Conservation (phyloP, 331 rosid genomes). For the Stylosanthes scabra region DNA sequence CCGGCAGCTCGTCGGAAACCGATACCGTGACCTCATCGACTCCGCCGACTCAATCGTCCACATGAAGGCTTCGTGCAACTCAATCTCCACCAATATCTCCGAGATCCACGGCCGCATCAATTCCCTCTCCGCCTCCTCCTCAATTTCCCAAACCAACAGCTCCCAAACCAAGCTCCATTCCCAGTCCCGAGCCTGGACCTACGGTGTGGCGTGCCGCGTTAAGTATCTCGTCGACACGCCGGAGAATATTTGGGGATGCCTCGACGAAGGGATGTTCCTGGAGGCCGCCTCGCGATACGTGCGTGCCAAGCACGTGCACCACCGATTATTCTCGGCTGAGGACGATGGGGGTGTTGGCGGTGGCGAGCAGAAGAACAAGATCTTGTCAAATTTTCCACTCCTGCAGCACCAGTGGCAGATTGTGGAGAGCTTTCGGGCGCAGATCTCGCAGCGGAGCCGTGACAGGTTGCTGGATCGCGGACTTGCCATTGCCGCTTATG, state of each 20-base stretch:
- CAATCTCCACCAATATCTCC: constrained; percentile 76
- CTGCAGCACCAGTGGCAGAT: constrained; percentile 99
- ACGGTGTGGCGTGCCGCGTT: constrained; percentile 84
- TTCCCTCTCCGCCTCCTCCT: constrained; percentile 57
- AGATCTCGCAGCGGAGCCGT: constrained; percentile 94
- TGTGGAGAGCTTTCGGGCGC: constrained; percentile 85
- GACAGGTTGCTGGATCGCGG: constrained; percentile 80
- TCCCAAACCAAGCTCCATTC: constrained; percentile 45
- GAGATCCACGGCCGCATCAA: constrained; percentile 62
- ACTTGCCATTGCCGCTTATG: constrained; percentile 60
- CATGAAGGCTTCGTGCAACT: constrained; percentile 72
- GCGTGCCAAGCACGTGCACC: constrained; percentile 82
- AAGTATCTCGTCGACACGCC: constrained; percentile 94
- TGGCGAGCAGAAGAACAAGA: constrained; percentile 45
- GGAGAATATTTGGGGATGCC: constrained; percentile 96
- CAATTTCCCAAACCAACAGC: constrained; percentile 18
- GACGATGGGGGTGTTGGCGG: constrained; percentile 37
- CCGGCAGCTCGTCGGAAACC: constrained; percentile 94
- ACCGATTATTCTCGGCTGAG: constrained; percentile 43
- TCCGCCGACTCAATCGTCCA: constrained; percentile 93
- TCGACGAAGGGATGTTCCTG: constrained; percentile 92
- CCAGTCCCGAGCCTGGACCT: constrained; percentile 63
- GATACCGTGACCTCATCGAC: constrained; percentile 98
- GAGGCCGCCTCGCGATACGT: constrained; percentile 85
- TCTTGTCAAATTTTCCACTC: constrained; percentile 76